A percentile compares a stretch with the other conserved stretches of the same genome.
phyloP scores from a whole-genome alignment of 345 rosid genomes.

The Lepidium sativum region DNA sequence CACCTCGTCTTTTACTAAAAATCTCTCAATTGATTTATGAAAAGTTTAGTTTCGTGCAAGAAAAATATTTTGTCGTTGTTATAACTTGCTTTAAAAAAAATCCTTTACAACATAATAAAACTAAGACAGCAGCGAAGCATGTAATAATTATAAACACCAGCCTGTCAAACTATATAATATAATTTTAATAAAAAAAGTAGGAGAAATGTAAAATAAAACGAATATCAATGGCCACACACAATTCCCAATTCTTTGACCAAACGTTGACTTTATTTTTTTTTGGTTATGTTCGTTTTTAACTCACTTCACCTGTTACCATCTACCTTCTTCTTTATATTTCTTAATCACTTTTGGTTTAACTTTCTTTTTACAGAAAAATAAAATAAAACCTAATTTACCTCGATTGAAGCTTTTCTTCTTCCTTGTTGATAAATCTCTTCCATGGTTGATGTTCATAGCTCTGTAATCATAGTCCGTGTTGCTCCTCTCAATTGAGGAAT shows the following conservation, averaged over 20 bases:
- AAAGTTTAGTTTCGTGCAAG: neutral
- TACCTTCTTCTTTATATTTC: neutral
- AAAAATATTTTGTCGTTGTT: neutral
- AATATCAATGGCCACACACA: conserved; percentile 2
- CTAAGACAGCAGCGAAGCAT: neutral
- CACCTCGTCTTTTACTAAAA: neutral
- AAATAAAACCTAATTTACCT: conserved; percentile 9
- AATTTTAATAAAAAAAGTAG: neutral
- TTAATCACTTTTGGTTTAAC: neutral
- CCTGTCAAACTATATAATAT: conserved; percentile 1
- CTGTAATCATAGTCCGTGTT: neutral
- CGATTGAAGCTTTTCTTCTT: neutral
- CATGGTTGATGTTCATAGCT: neutral
- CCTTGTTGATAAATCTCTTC: neutral
- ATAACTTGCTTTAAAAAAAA: neutral
- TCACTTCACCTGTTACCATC: conserved; percentile 4
- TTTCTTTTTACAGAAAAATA: neutral
- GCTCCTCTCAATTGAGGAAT: neutral
- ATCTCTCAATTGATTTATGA: conserved; percentile 1
- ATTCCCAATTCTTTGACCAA: conserved; percentile 15
- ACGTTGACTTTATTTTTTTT: conserved; percentile 9
- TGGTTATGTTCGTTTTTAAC: neutral
- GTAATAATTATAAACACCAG: neutral
- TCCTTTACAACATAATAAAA: neutral
- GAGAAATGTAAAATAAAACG: neutral